These are phyloP conservation scores for Melocanna baccifera DNA, from an alignment of 176 grass and related monocot genomes.

Conservation along the genomic window DNA sequence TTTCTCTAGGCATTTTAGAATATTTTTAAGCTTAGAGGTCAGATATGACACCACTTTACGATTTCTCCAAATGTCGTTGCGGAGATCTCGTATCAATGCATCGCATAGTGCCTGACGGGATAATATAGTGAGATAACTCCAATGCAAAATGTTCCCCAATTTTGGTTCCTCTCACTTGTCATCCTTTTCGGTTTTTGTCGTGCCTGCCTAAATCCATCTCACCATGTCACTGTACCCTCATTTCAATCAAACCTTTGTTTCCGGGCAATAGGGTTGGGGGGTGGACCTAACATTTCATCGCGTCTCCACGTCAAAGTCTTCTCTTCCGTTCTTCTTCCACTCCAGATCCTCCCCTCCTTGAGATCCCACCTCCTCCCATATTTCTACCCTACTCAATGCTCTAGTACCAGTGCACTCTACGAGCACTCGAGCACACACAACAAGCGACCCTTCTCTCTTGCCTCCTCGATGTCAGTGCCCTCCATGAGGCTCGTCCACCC, in stretches of 20 bases:
- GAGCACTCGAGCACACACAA: too few species aligned
- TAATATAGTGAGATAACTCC: not conserved
- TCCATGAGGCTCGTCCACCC: not conserved
- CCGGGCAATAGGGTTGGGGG: not conserved
- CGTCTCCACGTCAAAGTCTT: constrained; percentile 35
- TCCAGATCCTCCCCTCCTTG: constrained; percentile 1
- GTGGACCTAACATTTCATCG: constrained; percentile 50
- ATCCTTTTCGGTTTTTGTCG: not conserved
- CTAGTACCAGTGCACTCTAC: constrained; percentile 10
- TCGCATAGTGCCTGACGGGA: too few species aligned
- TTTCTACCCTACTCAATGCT: constrained; percentile 12
- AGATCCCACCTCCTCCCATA: constrained; percentile 23
- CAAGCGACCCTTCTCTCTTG: not conserved
- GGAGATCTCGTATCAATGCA: not conserved
- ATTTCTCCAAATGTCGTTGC: too few species aligned
- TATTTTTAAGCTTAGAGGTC: too few species aligned
- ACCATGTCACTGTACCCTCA: too few species aligned
- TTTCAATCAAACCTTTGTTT: too few species aligned
- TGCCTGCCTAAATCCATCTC: not conserved
- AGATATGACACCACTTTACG: too few species aligned
- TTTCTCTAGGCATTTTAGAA: too few species aligned
- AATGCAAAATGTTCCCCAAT: not conserved
- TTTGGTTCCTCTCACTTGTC: not conserved
- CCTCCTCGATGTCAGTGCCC: constrained; percentile 35
- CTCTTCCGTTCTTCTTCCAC: constrained; percentile 47